Evolutionary conservation across 2,329 filamentous ascomycete genomes (phyloP).

Genomic region (Trichoderma aggressivum): DNA sequence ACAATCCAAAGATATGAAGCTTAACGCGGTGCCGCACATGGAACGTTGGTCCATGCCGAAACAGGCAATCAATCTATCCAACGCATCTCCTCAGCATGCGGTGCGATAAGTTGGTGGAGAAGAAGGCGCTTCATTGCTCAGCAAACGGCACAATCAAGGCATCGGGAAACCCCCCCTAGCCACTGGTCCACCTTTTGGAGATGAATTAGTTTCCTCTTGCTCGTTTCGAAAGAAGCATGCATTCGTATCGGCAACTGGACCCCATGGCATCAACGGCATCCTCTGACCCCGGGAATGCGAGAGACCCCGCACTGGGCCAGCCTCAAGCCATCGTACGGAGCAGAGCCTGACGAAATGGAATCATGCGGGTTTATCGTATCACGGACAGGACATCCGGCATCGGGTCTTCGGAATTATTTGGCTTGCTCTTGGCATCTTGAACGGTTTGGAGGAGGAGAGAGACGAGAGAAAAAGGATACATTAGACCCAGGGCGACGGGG

Average conservation of each 20-base stretch:
- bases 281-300: background rate
- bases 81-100: background rate
- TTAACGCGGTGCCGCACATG: background rate
- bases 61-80: slow-evolving; percentile 16
- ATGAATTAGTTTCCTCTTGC: background rate
- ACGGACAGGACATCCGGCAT: slow-evolving; percentile 1
- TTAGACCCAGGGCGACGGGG: background rate
- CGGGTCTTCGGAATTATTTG: background rate
- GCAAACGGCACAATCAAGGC: background rate
- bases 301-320: slow-evolving; percentile 12
- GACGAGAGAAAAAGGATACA: background rate
- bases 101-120: slow-evolving; percentile 3
- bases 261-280: background rate
- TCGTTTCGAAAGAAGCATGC: background rate
- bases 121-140: background rate
- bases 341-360: background rate
- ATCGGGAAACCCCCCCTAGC: background rate
- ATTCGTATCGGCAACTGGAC: background rate
- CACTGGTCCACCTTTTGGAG: background rate
- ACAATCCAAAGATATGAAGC: background rate
- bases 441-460: background rate
- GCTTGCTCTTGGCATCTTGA: background rate
- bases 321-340: background rate
- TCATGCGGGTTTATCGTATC: slow-evolving; percentile 7
- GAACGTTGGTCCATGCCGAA: background rate